A percentile compares a stretch with the other conserved stretches of the same genome.
These are phyloP conservation scores for Dendrostoma leiphaemia DNA, from an alignment of 2,329 filamentous ascomycete genomes.

Conservation along the genomic window DNA sequence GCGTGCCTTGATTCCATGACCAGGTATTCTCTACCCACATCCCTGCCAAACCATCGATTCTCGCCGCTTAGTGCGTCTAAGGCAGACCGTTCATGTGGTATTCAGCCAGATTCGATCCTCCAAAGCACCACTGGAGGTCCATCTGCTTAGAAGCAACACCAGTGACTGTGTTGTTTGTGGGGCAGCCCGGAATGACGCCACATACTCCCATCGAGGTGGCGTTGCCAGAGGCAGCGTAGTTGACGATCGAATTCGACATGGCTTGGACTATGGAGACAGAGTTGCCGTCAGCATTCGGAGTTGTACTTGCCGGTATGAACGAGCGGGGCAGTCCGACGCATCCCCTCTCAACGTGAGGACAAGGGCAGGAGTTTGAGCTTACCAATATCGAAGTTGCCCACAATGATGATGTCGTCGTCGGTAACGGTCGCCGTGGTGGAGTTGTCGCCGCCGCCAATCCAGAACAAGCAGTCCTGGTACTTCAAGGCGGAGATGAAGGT, in stretches of 20 bases:
- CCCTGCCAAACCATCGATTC: too few species aligned
- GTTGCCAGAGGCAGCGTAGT: not conserved
- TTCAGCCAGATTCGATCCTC: not conserved
- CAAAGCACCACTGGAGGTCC: not conserved
- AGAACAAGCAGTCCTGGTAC: not conserved
- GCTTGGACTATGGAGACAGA: not conserved
- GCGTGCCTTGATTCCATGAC: not conserved
- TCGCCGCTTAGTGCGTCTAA: too few species aligned
- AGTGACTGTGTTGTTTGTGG: not conserved
- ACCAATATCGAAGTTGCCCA: not conserved
- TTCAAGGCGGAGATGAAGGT: not conserved
- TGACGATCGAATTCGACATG: not conserved
- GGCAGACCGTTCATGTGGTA: not conserved
- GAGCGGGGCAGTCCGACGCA: too few species aligned
- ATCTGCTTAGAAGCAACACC: not conserved
- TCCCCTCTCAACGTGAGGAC: not conserved
- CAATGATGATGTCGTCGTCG: not conserved
- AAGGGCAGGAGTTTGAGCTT: not conserved
- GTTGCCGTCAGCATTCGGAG: not conserved
- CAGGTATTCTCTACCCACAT: not conserved
- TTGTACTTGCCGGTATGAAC: too few species aligned
- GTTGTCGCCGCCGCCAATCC: not conserved
- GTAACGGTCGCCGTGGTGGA: not conserved
- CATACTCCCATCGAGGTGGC: not conserved
- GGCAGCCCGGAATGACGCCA: not conserved